A percentile compares a stretch with the other conserved stretches of the same genome.
Evolutionary conservation across 2,329 filamentous ascomycete species (phyloP).

Genomic region (Ophiosphaerella narmari): DNA sequence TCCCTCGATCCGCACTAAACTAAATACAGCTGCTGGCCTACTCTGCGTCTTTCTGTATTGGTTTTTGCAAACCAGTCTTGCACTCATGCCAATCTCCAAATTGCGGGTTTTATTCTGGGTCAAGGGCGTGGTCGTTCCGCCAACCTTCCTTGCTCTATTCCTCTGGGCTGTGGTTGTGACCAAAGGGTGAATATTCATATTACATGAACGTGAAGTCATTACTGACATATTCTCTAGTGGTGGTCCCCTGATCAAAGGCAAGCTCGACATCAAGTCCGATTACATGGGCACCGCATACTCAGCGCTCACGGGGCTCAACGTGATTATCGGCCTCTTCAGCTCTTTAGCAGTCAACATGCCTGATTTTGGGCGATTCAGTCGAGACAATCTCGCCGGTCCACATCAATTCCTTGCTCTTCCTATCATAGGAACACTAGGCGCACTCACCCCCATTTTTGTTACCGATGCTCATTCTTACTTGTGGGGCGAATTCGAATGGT

Average conservation of each 20-base stretch:
- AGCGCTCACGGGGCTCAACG: constrained; percentile 51
- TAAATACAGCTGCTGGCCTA: constrained; percentile 49
- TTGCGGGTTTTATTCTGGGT: constrained; percentile 51
- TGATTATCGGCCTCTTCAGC: constrained; percentile 56
- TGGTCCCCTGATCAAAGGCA: constrained; percentile 48
- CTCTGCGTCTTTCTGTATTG: constrained; percentile 60
- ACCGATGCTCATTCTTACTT: constrained; percentile 53
- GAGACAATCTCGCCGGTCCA: constrained; percentile 47
- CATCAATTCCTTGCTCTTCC: constrained; percentile 56
- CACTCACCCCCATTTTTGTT: constrained; percentile 55
- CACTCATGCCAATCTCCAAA: constrained; percentile 52
- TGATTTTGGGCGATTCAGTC: constrained; percentile 51
- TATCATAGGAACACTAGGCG: constrained; percentile 53
- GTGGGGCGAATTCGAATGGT: constrained; percentile 52
- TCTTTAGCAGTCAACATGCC: constrained; percentile 58
- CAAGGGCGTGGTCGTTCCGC: constrained; percentile 51
- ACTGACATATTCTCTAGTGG: constrained; percentile 22
- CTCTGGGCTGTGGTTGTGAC: constrained; percentile 52
- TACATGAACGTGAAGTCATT: background rate
- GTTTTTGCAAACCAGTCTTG: constrained; percentile 52
- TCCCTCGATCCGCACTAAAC: background rate
- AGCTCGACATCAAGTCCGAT: constrained; percentile 40
- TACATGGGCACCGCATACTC: constrained; percentile 54
- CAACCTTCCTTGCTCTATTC: constrained; percentile 51
- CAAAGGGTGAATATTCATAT: constrained; percentile 31